These are phyloP conservation scores for Scytalidium lignicola DNA, from an alignment of 2,329 filamentous ascomycete genomes.

Conservation along the genomic window DNA sequence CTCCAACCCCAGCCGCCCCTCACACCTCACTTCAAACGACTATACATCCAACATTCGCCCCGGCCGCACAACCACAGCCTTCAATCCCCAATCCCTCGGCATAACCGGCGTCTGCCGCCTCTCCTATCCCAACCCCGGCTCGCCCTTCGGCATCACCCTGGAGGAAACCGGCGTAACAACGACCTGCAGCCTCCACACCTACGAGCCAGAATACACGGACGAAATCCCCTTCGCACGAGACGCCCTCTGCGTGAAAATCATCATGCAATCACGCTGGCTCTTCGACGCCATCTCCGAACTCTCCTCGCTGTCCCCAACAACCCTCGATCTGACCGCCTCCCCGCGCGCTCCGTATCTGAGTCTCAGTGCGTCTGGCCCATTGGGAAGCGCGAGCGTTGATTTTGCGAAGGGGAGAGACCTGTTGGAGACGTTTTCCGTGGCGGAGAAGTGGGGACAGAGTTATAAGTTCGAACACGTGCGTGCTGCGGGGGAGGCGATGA, in stretches of 20 bases:
- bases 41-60: constrained; percentile 58
- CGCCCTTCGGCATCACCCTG: constrained; percentile 77
- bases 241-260: constrained; percentile 81
- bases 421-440: constrained; percentile 69
- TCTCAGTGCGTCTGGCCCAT: constrained; percentile 58
- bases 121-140: constrained; percentile 68
- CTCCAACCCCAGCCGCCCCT: constrained; percentile 54
- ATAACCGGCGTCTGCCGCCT: constrained; percentile 83
- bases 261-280: constrained; percentile 76
- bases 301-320: constrained; percentile 56
- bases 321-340: constrained; percentile 63
- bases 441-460: constrained; percentile 56
- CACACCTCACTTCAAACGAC: constrained; percentile 53
- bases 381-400: constrained; percentile 61
- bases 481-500: constrained; percentile 87
- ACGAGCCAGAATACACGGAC: constrained; percentile 67
- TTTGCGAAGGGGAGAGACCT: constrained; percentile 61
- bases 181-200: constrained; percentile 85
- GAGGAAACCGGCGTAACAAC: constrained; percentile 84
- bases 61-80: constrained; percentile 66
- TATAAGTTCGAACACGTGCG: constrained; percentile 88
- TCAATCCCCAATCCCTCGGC: constrained; percentile 76
- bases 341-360: constrained; percentile 62
- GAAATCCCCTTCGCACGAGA: constrained; percentile 86
- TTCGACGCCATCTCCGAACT: constrained; percentile 68